Base-by-base conservation (phyloP, 2,329 filamentous ascomycete species). In the Microthyrium microscopicum region DNA sequence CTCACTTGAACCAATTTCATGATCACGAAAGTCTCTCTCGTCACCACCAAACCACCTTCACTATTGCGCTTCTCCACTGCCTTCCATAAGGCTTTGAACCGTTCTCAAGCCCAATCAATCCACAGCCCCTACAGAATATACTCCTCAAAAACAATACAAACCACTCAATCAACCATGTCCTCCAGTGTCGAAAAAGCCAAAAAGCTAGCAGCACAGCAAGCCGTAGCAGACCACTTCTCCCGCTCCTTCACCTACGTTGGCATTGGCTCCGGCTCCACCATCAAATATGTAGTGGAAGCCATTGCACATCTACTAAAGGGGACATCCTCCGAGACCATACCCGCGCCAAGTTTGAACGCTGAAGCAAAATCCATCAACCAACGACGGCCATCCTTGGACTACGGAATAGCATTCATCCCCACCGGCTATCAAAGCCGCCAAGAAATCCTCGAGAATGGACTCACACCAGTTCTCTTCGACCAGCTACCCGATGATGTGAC, bases 371-470 rank as follows among this genome's bases (percentile, higher is more conserved):
- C 9, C 22, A 25, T 25, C 22, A 25, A 25, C 22, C 22, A 25
- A 9, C 22, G 9, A 13, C 22, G 13, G 9, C 22, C 13, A 9
- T 25, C 22, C 22, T 25, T 13, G 9, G 13, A 13, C 22, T 25
- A 60, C 21, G 51, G 59, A 42, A 92, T 93, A 63, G 74, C 71
- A 49, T 98, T 94, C 56, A 69, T 93, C 20, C 87, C 89, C 5
- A 98, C 89, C 0, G 89, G 89, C 17, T 87, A 77, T 60, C 84
- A 93, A 52, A 89, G 79, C 27, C 82, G 82, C 44, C 77, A 84
- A 46, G 71, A 94, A 34, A 91, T 98, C 48, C 68, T 82, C 40
- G 61, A 67, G 31, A 81, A 83, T 15, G 81, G 82, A 3, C 62
- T 95, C 35, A 71, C 69, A 17, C 73, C 89, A 9, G 71, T 84